These are phyloP conservation scores for Kalanchoe fedtschenkoi DNA, from an alignment of 164 flowering plant species.

Conservation along the genomic window DNA sequence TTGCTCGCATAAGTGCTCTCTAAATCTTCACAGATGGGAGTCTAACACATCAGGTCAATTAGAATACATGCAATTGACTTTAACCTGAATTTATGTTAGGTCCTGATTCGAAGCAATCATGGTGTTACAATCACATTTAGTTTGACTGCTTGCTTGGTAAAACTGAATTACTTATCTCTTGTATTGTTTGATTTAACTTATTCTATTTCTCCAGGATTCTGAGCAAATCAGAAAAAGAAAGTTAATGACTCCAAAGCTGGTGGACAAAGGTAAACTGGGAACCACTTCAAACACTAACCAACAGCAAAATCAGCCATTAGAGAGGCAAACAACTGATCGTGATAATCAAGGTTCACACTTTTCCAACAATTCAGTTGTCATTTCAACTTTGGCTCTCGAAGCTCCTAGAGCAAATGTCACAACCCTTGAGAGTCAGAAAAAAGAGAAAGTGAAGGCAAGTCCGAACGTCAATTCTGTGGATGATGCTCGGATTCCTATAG, in stretches of 20 bases:
- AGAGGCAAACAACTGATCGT: conserved; percentile 27
- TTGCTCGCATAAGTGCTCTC: too few species aligned
- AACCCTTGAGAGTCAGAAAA: conserved; percentile 27
- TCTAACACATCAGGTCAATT: neutral
- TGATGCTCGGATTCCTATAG: conserved; percentile 9
- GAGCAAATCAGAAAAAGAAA: conserved; percentile 41
- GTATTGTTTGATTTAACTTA: neutral
- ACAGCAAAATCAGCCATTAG: conserved; percentile 15
- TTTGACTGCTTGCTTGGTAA: neutral
- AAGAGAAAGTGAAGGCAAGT: conserved; percentile 32
- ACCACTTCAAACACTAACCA: conserved; percentile 20
- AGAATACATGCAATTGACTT: neutral
- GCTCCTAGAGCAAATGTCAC: conserved; percentile 19
- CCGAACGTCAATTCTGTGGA: conserved; percentile 21
- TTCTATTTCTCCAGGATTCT: conserved; percentile 23
- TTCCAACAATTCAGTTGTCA: conserved; percentile 16
- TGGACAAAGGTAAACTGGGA: conserved; percentile 28
- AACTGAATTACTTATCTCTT: neutral
- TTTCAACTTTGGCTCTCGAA: conserved; percentile 11
- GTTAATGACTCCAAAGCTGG: conserved; percentile 19
- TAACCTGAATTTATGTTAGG: neutral
- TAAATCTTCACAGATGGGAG: neutral
- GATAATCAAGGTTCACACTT: conserved; percentile 13
- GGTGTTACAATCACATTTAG: neutral
- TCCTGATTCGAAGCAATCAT: neutral